phyloP scores from a whole-genome alignment of 352 stramenopile genomes.

The Hyaloperonospora arabidopsidis region DNA sequence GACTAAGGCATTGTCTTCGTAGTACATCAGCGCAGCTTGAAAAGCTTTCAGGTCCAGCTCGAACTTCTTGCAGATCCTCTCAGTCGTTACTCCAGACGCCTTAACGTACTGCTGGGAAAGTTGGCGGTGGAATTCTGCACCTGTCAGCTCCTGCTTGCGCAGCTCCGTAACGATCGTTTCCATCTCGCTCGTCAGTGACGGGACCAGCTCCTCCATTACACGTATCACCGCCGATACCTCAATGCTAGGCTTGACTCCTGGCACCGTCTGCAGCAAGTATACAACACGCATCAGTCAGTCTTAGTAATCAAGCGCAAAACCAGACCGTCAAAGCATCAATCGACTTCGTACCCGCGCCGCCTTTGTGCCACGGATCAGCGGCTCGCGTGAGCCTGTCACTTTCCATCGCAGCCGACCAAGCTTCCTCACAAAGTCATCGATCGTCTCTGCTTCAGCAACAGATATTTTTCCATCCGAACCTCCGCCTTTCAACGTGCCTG shows the following conservation, averaged over 20 bases:
- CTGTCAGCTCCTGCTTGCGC: conserved; percentile 28
- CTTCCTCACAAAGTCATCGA: conserved; percentile 62
- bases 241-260: conserved; percentile 58
- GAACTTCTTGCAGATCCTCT: conserved; percentile 39
- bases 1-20: conserved; percentile 64
- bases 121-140: conserved; percentile 37
- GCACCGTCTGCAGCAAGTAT: conserved; percentile 32
- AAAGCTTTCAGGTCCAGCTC: conserved; percentile 62
- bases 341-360: conserved; percentile 29
- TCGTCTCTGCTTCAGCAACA: conserved; percentile 52
- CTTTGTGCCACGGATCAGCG: conserved; percentile 46
- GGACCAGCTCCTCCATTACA: conserved; percentile 71
- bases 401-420: conserved; percentile 72
- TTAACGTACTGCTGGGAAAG: conserved; percentile 65
- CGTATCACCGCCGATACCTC: conserved; percentile 42
- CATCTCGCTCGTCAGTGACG: conserved; percentile 64
- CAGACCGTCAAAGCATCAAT: neutral
- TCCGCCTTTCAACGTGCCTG: conserved; percentile 45
- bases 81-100: conserved; percentile 50
- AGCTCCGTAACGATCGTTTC: conserved; percentile 43
- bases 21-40: conserved; percentile 68
- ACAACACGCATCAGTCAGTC: conserved; percentile 3
- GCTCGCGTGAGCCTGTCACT: conserved; percentile 68
- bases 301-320: neutral
- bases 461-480: conserved; percentile 48